phyloP scores from a whole-genome alignment of 2,329 filamentous ascomycete species.

The Xylaria sp. region DNA sequence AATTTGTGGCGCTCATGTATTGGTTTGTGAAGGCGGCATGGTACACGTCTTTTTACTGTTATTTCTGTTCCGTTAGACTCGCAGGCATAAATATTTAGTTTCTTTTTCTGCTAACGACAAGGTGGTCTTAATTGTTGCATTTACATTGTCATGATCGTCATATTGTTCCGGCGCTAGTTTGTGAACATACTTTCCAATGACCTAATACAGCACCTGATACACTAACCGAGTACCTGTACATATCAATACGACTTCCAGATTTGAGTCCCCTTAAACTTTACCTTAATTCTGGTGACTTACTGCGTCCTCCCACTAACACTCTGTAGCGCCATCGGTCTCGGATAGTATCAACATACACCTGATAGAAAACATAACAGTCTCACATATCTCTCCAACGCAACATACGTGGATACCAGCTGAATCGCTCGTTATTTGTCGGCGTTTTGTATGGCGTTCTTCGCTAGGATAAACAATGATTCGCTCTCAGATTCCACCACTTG shows the following conservation, averaged over 20 bases:
- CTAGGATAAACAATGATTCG: no score
- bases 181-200: neutral
- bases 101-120: conserved; percentile 37
- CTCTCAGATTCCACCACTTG: no score
- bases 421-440: no score
- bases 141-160: conserved; percentile 5
- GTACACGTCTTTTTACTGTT: conserved; percentile 41
- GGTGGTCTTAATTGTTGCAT: conserved; percentile 19
- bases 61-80: conserved; percentile 42
- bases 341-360: no score
- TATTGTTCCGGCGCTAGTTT: neutral
- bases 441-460: no score
- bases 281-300: no score
- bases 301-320: no score
- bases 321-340: neutral
- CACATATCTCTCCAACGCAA: no score
- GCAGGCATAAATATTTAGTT: conserved; percentile 45
- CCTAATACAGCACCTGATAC: neutral
- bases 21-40: conserved; percentile 41
- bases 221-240: neutral
- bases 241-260: neutral
- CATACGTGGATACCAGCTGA: no score
- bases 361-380: no score
- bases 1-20: conserved; percentile 42
- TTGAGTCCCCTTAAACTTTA: neutral